A percentile compares a stretch with the other conserved stretches of the same genome.
phyloP scores from a whole-genome alignment of 345 rosid species.

The Lepidium didymum region DNA sequence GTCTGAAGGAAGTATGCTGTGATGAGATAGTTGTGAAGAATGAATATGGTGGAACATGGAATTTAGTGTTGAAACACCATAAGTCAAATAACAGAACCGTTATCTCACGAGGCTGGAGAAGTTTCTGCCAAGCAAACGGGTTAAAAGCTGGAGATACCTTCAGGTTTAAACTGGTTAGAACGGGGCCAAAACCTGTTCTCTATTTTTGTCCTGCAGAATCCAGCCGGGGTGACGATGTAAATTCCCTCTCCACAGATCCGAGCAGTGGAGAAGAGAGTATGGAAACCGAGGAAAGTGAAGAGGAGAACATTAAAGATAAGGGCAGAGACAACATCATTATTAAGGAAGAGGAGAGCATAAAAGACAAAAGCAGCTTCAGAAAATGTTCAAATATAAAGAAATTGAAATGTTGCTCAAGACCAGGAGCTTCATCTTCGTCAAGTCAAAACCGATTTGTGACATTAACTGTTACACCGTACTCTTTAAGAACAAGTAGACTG shows the following conservation, averaged over 20 bases:
- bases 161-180: slow-evolving; percentile 15
- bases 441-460: slow-evolving; percentile 13
- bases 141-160: slow-evolving; percentile 3
- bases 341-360: background rate
- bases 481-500: background rate
- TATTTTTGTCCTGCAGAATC: background rate
- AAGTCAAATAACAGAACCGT: background rate
- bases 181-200: background rate
- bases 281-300: background rate
- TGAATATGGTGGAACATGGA: slow-evolving; percentile 8
- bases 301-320: background rate
- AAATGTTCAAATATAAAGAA: background rate
- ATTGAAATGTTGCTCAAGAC: background rate
- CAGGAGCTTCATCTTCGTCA: slow-evolving; percentile 3
- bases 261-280: slow-evolving; percentile 4
- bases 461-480: background rate
- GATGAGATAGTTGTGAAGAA: slow-evolving; percentile 13
- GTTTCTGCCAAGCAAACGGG: slow-evolving; percentile 18
- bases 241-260: background rate
- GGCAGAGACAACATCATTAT: background rate
- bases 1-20: background rate
- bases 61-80: background rate
- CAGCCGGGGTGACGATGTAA: background rate
- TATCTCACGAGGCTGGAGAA: slow-evolving; percentile 19
- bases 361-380: background rate